Base-by-base conservation (phyloP, 257 asterid genomes). In the Phtheirospermum japonicum region DNA sequence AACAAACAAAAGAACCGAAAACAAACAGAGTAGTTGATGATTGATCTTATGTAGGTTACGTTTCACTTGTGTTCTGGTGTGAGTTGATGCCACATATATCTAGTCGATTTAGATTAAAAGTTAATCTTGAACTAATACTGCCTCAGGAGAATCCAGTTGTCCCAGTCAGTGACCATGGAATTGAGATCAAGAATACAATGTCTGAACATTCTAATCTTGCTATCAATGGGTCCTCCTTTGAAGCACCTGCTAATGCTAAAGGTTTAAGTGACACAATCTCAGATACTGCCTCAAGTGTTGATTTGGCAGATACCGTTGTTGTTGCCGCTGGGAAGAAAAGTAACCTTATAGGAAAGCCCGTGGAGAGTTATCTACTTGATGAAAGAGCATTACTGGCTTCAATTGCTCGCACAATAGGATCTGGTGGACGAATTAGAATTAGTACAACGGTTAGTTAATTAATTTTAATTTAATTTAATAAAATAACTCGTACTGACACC, bases 361-460 rank as follows among this genome's bases (percentile, higher is more conserved):
- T 46, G 42, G 97, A 90, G 54, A 56, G 56, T 51, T 73, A 75
- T 68, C 75, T 87, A 23, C 85, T 90, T 33, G 97, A 90, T 43
- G 96, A 90, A 75, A 80, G 94, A 66, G 77, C 87, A 54, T 82
- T 90, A 57, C 73, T 90, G 75, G 97, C 95, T 73, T 85, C 86
- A 71, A 79, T 90, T 67, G 96, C 81, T 65, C 95, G 96, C 66
- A 82, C 97, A 19, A 82, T 90, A 55, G 97, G 95, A 66, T 77
- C 90, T 65, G 82, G 87, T 70, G 96, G 89, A 76, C 79, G 84
- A 80, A 87, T 85, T 54, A 77, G 85, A 80, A 83, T 90, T 54
- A 83, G 94, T 75, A 77, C 97, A 74, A 90, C 96, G 59, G 97
- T 90, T 42, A 78, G 96, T 77, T 60, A 63, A 39, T 32, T 59